phyloP scores from a whole-genome alignment of 169 alveolate species.

The Cryptosporidium ryanae region DNA sequence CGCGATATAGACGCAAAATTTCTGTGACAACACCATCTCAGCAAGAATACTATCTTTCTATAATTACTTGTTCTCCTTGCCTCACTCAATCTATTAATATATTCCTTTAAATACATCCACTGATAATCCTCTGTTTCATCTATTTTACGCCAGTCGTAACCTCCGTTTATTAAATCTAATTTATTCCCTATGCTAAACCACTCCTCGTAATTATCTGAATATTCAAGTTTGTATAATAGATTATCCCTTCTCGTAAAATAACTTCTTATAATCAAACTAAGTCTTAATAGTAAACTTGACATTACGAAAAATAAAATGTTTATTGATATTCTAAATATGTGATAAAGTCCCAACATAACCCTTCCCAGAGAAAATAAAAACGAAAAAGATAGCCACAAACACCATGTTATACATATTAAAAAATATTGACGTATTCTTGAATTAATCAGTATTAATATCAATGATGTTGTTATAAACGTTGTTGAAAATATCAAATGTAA shows the following conservation, averaged over 20 bases:
- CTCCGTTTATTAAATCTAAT: conserved; percentile 64
- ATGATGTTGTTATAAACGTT: conserved; percentile 60
- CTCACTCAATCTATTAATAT: conserved; percentile 24
- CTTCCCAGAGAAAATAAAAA: conserved; percentile 60
- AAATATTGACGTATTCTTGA: conserved; percentile 37
- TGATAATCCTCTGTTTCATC: conserved; percentile 75
- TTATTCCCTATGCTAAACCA: conserved; percentile 63
- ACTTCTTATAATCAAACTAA: conserved; percentile 47
- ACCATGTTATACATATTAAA: conserved; percentile 73
- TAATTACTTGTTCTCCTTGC: conserved; percentile 45
- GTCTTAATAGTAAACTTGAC: conserved; percentile 59
- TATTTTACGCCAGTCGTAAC: conserved; percentile 56
- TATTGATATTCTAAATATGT: conserved; percentile 47
- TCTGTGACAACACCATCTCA: conserved; percentile 65
- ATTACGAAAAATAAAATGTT: conserved; percentile 29
- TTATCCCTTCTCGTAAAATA: conserved; percentile 50
- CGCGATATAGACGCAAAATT: conserved; percentile 73
- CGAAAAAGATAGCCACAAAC: conserved; percentile 51
- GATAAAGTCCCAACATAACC: conserved; percentile 68
- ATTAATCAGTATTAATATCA: conserved; percentile 44
- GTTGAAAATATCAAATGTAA: conserved; percentile 71
- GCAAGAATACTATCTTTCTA: conserved; percentile 38
- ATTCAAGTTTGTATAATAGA: conserved; percentile 39
- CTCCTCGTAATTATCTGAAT: conserved; percentile 70
- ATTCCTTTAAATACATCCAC: conserved; percentile 47